Conservation (phyloP, 805 yeast genomes). For the Kluyveromyces aestuarii region DNA sequence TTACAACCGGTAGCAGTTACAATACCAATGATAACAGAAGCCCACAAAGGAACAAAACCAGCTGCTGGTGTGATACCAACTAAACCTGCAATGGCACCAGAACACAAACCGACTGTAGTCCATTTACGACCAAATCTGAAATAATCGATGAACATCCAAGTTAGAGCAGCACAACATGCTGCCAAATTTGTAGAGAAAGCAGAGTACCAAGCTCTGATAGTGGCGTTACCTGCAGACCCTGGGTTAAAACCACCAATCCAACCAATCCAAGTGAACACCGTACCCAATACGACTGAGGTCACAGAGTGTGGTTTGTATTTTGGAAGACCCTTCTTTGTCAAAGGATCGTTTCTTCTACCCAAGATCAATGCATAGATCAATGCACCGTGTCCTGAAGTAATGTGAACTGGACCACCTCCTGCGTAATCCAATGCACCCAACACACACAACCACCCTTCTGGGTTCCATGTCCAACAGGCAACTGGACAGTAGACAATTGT, state of each 20-base stretch:
- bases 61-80: conserved; percentile 97
- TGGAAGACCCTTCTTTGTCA: conserved; percentile 61
- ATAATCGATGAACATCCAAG: conserved; percentile 91
- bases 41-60: conserved; percentile 89
- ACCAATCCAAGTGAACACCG: conserved; percentile 94
- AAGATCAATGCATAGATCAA: conserved; percentile 84
- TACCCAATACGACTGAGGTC: conserved; percentile 82
- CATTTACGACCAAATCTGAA: conserved; percentile 79
- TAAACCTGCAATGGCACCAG: conserved; percentile 88
- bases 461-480: conserved; percentile 98
- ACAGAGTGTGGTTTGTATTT: conserved; percentile 93
- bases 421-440: conserved; percentile 93
- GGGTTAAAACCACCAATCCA: conserved; percentile 97
- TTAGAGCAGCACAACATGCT: conserved; percentile 84
- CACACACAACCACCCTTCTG: conserved; percentile 76
- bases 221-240: conserved; percentile 91
- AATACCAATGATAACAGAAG: conserved; percentile 76
- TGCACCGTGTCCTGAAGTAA: conserved; percentile 90
- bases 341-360: conserved; percentile 83
- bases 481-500: conserved; percentile 92
- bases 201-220: conserved; percentile 92
- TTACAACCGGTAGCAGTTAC: conserved; percentile 73
- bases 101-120: conserved; percentile 91
- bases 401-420: conserved; percentile 98
- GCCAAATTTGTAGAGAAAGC: conserved; percentile 88